Conservation (phyloP, 2,329 filamentous ascomycete species). For the Domatiomyces catenatus region DNA sequence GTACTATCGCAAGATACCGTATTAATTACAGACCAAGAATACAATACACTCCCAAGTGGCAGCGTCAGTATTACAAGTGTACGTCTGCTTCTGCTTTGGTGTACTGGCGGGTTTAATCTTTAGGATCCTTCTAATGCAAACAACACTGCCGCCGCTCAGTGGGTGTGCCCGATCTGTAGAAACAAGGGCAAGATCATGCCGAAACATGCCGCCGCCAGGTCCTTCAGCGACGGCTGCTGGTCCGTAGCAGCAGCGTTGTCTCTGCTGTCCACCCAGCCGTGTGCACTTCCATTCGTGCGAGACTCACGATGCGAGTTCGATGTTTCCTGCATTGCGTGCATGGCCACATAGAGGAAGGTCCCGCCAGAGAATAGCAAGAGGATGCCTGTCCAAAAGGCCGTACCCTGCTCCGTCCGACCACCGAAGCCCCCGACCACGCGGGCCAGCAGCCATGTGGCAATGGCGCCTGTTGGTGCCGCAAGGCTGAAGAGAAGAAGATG, state of each 20-base stretch:
- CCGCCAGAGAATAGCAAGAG: slow-evolving; percentile 87
- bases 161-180: slow-evolving; percentile 33
- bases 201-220: slow-evolving; percentile 31
- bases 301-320: slow-evolving; percentile 9
- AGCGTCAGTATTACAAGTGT: too few species aligned
- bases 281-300: slow-evolving; percentile 31
- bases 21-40: too few species aligned
- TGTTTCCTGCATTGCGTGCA: slow-evolving; percentile 88
- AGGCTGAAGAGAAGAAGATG: slow-evolving; percentile 85
- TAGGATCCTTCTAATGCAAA: too few species aligned
- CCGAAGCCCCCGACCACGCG: slow-evolving; percentile 46
- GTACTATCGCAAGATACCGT: too few species aligned
- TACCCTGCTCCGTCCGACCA: slow-evolving; percentile 40
- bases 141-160: slow-evolving; percentile 21
- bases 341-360: slow-evolving; percentile 95
- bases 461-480: slow-evolving; percentile 71
- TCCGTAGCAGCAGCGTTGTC: slow-evolving; percentile 16
- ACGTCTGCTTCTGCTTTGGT: too few species aligned
- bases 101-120: too few species aligned
- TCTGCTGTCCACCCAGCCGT: slow-evolving; percentile 27
- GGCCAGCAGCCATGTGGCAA: slow-evolving; percentile 69
- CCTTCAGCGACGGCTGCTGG: slow-evolving; percentile 29
- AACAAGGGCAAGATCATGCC: slow-evolving; percentile 34
- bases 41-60: too few species aligned
- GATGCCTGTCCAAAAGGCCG: slow-evolving; percentile 83